These are phyloP conservation scores for Salix udensis DNA, from an alignment of 345 rosid genomes.

Conservation along the genomic window DNA sequence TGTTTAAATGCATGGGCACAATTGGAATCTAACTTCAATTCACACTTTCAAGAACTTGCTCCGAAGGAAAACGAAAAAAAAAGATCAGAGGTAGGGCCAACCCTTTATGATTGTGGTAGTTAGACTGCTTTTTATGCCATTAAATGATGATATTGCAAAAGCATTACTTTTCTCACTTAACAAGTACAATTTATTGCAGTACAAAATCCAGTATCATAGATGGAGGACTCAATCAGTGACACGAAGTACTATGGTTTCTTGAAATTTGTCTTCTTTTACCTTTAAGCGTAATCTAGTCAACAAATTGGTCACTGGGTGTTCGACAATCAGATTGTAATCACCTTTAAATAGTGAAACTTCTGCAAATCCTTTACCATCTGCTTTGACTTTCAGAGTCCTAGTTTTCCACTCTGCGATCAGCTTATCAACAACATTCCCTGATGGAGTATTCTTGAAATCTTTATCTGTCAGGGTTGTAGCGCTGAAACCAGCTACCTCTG, in stretches of 20 bases:
- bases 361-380: conserved; percentile 26
- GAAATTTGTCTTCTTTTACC: conserved; percentile 26
- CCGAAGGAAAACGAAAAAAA: too few relatives aligned
- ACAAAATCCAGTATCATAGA: too few relatives aligned
- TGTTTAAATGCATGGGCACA: not conserved
- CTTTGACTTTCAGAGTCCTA: not conserved
- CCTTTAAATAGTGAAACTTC: conserved; percentile 50
- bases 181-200: too few relatives aligned
- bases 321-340: conserved; percentile 40
- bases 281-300: conserved; percentile 25
- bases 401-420: conserved; percentile 52
- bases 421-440: conserved; percentile 62
- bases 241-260: conserved; percentile 8
- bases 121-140: too few relatives aligned
- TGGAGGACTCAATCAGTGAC: conserved; percentile 5
- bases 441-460: conserved; percentile 44
- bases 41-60: too few relatives aligned
- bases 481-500: conserved; percentile 51
- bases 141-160: too few relatives aligned
- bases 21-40: too few relatives aligned
- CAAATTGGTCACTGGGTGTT: conserved; percentile 31
- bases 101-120: too few relatives aligned
- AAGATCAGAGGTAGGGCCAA: too few relatives aligned
- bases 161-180: too few relatives aligned
- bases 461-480: conserved; percentile 37